phyloP scores from a whole-genome alignment of 2,329 filamentous ascomycete genomes.

The Cladosporium colombiae region DNA sequence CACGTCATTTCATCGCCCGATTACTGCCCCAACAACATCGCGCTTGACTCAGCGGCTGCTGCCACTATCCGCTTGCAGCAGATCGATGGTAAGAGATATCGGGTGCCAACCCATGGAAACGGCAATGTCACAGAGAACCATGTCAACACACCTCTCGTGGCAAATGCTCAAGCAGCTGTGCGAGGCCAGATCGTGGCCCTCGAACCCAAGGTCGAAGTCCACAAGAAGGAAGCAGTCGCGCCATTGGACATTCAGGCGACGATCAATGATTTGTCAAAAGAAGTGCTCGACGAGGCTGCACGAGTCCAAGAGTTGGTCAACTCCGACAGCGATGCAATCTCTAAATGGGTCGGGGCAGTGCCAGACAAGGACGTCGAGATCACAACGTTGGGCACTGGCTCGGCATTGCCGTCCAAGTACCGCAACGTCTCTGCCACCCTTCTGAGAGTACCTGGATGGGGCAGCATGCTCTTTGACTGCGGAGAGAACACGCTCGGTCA shows the following conservation, averaged over 20 bases:
- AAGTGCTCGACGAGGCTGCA: slow-evolving; percentile 57
- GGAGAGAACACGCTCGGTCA: slow-evolving; percentile 93
- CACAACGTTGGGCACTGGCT: slow-evolving; percentile 86
- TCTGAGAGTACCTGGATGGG: slow-evolving; percentile 77
- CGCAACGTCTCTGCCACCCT: slow-evolving; percentile 92
- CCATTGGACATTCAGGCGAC: slow-evolving; percentile 53
- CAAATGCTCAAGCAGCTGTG: slow-evolving; percentile 27
- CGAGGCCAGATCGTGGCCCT: slow-evolving; percentile 40
- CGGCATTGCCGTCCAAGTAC: slow-evolving; percentile 85
- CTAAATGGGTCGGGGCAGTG: slow-evolving; percentile 63
- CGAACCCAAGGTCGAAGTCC: slow-evolving; percentile 42
- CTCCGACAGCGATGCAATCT: slow-evolving; percentile 44
- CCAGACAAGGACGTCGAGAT: slow-evolving; percentile 78
- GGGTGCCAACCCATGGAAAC: slow-evolving; percentile 59
- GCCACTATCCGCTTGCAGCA: slow-evolving; percentile 69
- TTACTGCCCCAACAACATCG: slow-evolving; percentile 71
- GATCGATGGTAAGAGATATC: slow-evolving; percentile 74
- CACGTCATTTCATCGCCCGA: slow-evolving; percentile 80
- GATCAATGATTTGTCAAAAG: slow-evolving; percentile 42
- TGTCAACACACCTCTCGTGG: neutral
- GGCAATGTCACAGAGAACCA: neutral
- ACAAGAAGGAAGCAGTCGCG: slow-evolving; percentile 50
- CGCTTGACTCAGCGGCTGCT: slow-evolving; percentile 65
- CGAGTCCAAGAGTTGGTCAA: slow-evolving; percentile 41
- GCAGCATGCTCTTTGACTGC: slow-evolving; percentile 88